Conservation (phyloP, 192 early-diverging fungal genomes). For the Backusella tarrabulga region DNA sequence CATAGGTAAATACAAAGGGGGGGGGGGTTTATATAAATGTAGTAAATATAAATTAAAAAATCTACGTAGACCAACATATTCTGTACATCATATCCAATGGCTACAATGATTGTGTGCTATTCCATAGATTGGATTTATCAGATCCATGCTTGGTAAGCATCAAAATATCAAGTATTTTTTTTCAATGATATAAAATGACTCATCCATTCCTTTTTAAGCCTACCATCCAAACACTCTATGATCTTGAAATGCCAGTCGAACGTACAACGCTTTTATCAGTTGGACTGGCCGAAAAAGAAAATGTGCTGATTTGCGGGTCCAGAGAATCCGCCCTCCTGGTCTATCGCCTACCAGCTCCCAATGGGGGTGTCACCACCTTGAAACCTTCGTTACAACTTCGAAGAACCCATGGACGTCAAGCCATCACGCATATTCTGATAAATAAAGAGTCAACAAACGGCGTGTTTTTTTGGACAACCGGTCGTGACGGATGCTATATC, state of each 20-base stretch:
- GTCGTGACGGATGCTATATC: conserved; percentile 64
- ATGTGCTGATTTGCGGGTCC: conserved; percentile 41
- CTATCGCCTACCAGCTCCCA: conserved; percentile 20
- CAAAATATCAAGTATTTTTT: too few relatives aligned
- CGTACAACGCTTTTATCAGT: conserved; percentile 29
- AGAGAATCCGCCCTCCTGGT: conserved; percentile 42
- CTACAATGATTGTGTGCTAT: conserved; percentile 35
- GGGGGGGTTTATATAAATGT: too few relatives aligned
- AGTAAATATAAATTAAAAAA: not conserved
- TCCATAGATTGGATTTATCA: conserved; percentile 35
- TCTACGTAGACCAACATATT: conserved; percentile 17
- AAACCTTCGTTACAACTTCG: conserved; percentile 35
- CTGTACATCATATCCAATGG: conserved; percentile 39
- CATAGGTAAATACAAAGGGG: not conserved
- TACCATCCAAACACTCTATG: conserved; percentile 19
- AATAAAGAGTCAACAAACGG: not conserved
- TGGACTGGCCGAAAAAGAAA: conserved; percentile 20
- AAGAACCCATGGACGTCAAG: conserved; percentile 48
- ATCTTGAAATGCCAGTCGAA: conserved; percentile 26
- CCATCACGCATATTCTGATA: conserved; percentile 45
- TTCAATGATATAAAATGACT: too few relatives aligned
- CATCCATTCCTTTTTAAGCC: conserved; percentile 13
- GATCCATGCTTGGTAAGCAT: not conserved
- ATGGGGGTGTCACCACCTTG: not conserved
- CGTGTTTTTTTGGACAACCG: conserved; percentile 56